Evolutionary conservation across 1,139 yeast genomes (phyloP).

Genomic region (Saccharomycopsis crataegensis): DNA sequence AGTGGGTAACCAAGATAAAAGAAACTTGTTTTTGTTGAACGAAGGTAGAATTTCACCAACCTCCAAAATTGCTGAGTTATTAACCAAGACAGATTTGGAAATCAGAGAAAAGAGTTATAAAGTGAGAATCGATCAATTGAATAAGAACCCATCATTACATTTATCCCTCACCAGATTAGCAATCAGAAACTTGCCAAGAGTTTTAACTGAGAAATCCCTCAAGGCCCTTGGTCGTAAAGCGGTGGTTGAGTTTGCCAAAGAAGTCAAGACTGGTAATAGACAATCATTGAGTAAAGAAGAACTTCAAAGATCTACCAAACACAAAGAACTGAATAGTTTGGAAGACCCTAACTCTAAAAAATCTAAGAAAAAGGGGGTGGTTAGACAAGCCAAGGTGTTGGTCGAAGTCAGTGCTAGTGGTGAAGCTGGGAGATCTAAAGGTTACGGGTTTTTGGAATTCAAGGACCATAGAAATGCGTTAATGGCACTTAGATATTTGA

Average conservation of each 20-base stretch:
- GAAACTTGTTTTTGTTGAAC: constrained; percentile 77
- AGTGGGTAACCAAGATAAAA: constrained; percentile 50
- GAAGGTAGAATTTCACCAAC: constrained; percentile 87
- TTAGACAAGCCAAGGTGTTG: constrained; percentile 86
- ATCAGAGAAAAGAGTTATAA: constrained; percentile 83
- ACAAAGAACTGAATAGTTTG: constrained; percentile 41
- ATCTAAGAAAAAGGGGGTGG: constrained; percentile 79
- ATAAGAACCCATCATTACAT: constrained; percentile 86
- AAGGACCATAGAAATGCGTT: constrained; percentile 90
- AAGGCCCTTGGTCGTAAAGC: constrained; percentile 94
- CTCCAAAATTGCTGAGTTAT: constrained; percentile 66
- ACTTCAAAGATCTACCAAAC: constrained; percentile 65
- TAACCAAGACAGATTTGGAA: constrained; percentile 72
- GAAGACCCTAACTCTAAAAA: constrained; percentile 48
- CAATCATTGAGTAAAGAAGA: constrained; percentile 91
- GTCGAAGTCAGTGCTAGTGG: constrained; percentile 89
- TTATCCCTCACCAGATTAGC: constrained; percentile 90
- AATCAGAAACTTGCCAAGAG: constrained; percentile 85
- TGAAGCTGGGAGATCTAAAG: constrained; percentile 85
- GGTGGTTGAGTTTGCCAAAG: constrained; percentile 91
- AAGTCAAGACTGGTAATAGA: constrained; percentile 66
- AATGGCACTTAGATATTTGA: constrained; percentile 96
- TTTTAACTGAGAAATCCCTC: constrained; percentile 80
- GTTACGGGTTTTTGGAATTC: constrained; percentile 92
- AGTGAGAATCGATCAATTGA: constrained; percentile 81